These are phyloP conservation scores for Casuarina glauca DNA, from an alignment of 306 rosid genomes.

Conservation along the genomic window DNA sequence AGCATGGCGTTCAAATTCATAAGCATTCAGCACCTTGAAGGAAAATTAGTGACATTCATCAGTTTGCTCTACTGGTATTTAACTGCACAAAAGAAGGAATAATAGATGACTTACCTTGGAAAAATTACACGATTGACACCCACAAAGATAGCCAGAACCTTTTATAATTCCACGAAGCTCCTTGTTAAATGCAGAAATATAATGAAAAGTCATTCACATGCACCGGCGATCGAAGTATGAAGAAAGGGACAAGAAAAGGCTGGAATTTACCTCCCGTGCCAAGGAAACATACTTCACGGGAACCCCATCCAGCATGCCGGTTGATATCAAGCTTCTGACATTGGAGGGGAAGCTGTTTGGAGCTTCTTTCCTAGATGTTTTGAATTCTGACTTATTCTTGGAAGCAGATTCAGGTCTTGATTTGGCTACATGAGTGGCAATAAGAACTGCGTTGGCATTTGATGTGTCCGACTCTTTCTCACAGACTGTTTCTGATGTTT, in stretches of 20 bases:
- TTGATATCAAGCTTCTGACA: slow-evolving; percentile 77
- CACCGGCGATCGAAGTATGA: slow-evolving; percentile 10
- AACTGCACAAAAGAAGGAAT: slow-evolving; percentile 11
- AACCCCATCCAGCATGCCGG: slow-evolving; percentile 86
- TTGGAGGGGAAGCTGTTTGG: slow-evolving; percentile 87
- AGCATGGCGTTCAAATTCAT: slow-evolving; percentile 81
- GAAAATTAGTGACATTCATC: neutral
- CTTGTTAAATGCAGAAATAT: slow-evolving; percentile 43
- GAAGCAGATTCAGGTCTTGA: slow-evolving; percentile 44
- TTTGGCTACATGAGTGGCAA: slow-evolving; percentile 37
- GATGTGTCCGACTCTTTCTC: slow-evolving; percentile 49
- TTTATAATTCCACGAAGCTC: slow-evolving; percentile 81
- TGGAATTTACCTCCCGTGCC: slow-evolving; percentile 62
- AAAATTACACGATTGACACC: slow-evolving; percentile 68
- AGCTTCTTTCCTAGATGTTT: slow-evolving; percentile 65
- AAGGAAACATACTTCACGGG: slow-evolving; percentile 80
- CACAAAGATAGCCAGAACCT: slow-evolving; percentile 88
- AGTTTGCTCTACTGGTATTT: slow-evolving; percentile 12
- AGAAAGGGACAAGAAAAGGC: slow-evolving; percentile 28
- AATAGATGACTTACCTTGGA: slow-evolving; percentile 48
- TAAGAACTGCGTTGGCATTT: slow-evolving; percentile 42
- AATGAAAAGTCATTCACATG: slow-evolving; percentile 17
- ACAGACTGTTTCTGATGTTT: slow-evolving; percentile 40
- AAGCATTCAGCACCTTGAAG: slow-evolving; percentile 75
- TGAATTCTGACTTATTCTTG: slow-evolving; percentile 60